phyloP scores from a whole-genome alignment of 371 early-diverging fungal genomes.

The Amoeboaphelidium protococcarum region DNA sequence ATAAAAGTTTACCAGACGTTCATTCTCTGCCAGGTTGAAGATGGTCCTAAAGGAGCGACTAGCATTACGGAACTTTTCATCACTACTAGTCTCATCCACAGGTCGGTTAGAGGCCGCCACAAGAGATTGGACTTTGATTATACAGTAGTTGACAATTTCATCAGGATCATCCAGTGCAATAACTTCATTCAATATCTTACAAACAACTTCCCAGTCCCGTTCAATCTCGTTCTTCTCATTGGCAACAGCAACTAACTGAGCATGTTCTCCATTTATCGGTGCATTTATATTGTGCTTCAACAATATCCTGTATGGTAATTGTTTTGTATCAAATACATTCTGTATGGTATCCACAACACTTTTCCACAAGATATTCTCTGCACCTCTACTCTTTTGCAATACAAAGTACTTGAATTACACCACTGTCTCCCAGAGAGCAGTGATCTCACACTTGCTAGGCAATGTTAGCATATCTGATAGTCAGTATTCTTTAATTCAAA shows the following conservation, averaged over 20 bases:
- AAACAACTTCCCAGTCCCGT: conserved; percentile 70
- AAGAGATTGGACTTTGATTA: conserved; percentile 64
- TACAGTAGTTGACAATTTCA: conserved; percentile 54
- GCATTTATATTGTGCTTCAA: conserved; percentile 28
- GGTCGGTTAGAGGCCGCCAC: conserved; percentile 26
- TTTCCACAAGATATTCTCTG: neutral
- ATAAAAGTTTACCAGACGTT: conserved; percentile 74
- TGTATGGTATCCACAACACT: neutral
- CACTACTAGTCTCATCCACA: conserved; percentile 47
- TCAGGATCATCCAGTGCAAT: conserved; percentile 36
- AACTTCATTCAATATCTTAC: conserved; percentile 38
- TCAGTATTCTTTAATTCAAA: too few relatives aligned
- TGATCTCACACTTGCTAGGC: neutral
- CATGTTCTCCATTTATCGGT: neutral
- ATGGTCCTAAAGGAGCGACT: conserved; percentile 68
- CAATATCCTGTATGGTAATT: conserved; percentile 67
- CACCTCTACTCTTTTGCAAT: neutral
- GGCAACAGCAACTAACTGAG: conserved; percentile 7
- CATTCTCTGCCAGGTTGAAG: conserved; percentile 34
- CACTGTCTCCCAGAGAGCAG: neutral
- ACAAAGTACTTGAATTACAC: neutral
- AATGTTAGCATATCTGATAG: neutral
- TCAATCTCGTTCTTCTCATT: conserved; percentile 29
- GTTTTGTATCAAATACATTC: conserved; percentile 51
- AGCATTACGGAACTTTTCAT: conserved; percentile 61